Base-by-base conservation (phyloP, 176 grass and related monocot species). In the Poa annua region DNA sequence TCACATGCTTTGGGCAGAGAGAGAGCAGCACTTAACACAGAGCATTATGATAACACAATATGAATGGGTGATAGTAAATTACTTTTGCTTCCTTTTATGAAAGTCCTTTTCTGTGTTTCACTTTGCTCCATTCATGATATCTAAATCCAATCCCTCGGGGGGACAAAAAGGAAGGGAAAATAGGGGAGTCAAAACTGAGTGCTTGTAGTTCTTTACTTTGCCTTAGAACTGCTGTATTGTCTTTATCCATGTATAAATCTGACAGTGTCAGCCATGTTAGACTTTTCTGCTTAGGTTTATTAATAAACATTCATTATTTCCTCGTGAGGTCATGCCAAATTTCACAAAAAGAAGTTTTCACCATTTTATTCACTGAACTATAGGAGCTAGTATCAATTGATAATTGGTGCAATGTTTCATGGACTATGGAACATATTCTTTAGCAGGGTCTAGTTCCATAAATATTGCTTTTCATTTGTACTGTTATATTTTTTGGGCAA, bases 351-450 rank as follows among this genome's bases (percentile, higher is more conserved):
- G 44, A 60, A 16, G 3, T 70, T 87, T 77, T 33, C 36, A 63
- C 11, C 74, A 44, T 51, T 19, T 88, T 51, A 63, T 78, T 71
- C 33, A 5, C 21, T 78, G 15, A 60, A 71, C 25, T 32, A 32
- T 76, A 59, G 59, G 38, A 78, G 44, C 12, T 80, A 87, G 64
- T 74, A 77, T 88, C 29, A 29, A 19, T 35, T 88, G 82, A 66
- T 74, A 25, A 64, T 52, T 22, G 8, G 14, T 20, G 14, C 13
- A 63, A 24, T 59, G 38, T 78, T 47, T 56, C 26, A 62, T 75
- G 25, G 19, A 66, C 19, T 67, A 35, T 5, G 55, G 14, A 55
- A 54, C 63, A 68, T 69, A 54, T 81, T 51, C 48, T 81, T 76
- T 69, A 50, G 25, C 29, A 77, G 11, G 50, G 13, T 69, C 79